These are phyloP conservation scores for Apiotrichum veenhuisii DNA, from an alignment of 1,284 basidiomycete genomes.

Conservation along the genomic window DNA sequence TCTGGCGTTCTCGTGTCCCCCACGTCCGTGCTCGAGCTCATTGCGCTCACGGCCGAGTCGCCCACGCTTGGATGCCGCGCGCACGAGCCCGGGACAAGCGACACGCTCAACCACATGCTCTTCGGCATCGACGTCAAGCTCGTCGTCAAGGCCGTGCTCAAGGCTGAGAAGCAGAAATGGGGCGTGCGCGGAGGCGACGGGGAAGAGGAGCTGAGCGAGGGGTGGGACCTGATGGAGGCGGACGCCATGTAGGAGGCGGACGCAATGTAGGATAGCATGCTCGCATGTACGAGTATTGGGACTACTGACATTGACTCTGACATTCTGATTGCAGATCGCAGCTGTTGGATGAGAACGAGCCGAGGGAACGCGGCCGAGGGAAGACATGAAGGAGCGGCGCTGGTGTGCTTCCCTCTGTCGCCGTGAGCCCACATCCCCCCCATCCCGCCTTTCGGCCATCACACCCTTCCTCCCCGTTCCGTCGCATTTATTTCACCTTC, in stretches of 20 bases:
- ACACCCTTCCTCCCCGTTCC: background rate
- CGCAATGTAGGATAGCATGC: background rate
- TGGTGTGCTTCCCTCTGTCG: too few species aligned
- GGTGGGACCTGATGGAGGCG: slow-evolving; percentile 38
- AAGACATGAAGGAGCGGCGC: too few species aligned
- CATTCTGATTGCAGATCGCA: too few species aligned
- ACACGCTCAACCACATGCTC: slow-evolving; percentile 26
- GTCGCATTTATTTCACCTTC: background rate
- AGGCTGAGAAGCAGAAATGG: slow-evolving; percentile 26
- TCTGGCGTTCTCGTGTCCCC: slow-evolving; percentile 23
- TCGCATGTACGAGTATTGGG: background rate
- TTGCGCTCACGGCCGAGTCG: slow-evolving; percentile 25
- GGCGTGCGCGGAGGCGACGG: slow-evolving; percentile 10
- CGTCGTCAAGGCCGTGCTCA: slow-evolving; percentile 33
- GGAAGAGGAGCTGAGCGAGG: slow-evolving; percentile 30
- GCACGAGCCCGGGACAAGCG: slow-evolving; percentile 36
- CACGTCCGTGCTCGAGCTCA: slow-evolving; percentile 32
- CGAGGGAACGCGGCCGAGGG: too few species aligned
- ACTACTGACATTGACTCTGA: background rate
- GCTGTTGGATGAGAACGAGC: too few species aligned
- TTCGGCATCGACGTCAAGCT: slow-evolving; percentile 41
- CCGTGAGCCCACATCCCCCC: too few species aligned
- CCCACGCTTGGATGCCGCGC: slow-evolving; percentile 29
- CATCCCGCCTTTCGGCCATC: background rate
- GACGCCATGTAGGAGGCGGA: slow-evolving; percentile 7